phyloP scores from a whole-genome alignment of 2,329 filamentous ascomycete species.

The Trichoderma cornu-damae region DNA sequence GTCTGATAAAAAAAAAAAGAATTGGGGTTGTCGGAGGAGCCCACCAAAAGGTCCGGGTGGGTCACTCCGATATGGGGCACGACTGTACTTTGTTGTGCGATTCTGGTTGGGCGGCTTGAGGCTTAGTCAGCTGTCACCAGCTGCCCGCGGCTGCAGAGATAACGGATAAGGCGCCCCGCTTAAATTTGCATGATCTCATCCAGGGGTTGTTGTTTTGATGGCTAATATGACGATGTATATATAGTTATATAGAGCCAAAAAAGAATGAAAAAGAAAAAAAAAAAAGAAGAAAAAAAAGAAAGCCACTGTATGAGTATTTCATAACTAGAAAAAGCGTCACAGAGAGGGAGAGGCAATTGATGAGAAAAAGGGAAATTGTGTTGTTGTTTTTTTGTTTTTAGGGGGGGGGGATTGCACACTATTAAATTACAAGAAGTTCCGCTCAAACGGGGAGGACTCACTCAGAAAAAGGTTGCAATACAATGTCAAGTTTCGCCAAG shows the following conservation, averaged over 20 bases:
- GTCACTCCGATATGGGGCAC: conserved; percentile 7
- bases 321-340: no score
- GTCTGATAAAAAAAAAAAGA: conserved; percentile 20
- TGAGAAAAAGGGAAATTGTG: no score
- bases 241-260: no score
- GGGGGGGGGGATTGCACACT: conserved; percentile 12
- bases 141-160: not conserved
- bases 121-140: conserved; percentile 1
- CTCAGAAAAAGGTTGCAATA: not conserved
- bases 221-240: no score
- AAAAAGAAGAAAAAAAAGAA: not conserved
- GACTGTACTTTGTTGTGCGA: no score
- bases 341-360: no score
- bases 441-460: not conserved
- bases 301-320: no score
- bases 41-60: conserved; percentile 15
- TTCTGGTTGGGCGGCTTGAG: not conserved
- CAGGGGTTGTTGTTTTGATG: no score
- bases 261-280: no score
- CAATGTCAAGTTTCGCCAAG: conserved; percentile 1
- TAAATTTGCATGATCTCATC: not conserved
- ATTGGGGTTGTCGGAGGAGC: conserved; percentile 15
- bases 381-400: no score
- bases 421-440: not conserved
- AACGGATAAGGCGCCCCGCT: not conserved